A percentile compares a stretch with the other conserved stretches of the same genome.
Conservation (phyloP, 306 rosid species). For the Urtica urens region DNA sequence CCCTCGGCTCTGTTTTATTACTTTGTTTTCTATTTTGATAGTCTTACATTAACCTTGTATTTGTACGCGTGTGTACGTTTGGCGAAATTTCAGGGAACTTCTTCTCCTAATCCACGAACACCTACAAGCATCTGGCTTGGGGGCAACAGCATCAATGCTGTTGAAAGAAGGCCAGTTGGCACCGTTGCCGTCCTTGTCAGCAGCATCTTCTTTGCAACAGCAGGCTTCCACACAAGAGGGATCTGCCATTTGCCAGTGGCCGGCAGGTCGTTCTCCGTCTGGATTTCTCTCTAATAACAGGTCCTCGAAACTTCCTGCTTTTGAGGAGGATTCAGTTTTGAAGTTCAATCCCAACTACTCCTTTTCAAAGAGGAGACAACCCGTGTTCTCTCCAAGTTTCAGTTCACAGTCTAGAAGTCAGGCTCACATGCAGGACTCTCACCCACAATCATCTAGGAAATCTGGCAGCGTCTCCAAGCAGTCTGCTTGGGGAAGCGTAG, state of each 20-base stretch:
- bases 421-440: slow-evolving; percentile 39
- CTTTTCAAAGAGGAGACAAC: slow-evolving; percentile 51
- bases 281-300: slow-evolving; percentile 67
- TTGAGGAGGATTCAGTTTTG: slow-evolving; percentile 44
- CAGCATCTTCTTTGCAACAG: slow-evolving; percentile 59
- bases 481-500: slow-evolving; percentile 25
- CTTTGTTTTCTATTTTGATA: slow-evolving; percentile 3
- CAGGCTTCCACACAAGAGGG: slow-evolving; percentile 63
- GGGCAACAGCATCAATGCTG: slow-evolving; percentile 49
- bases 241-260: slow-evolving; percentile 65
- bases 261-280: slow-evolving; percentile 58
- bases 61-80: slow-evolving; percentile 11
- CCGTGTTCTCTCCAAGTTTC: slow-evolving; percentile 60
- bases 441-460: slow-evolving; percentile 31
- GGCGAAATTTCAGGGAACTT: slow-evolving; percentile 62
- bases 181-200: slow-evolving; percentile 67
- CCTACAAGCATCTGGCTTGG: slow-evolving; percentile 87
- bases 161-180: slow-evolving; percentile 93
- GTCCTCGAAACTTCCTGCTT: slow-evolving; percentile 33
- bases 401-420: slow-evolving; percentile 44
- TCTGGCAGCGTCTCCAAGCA: slow-evolving; percentile 35
- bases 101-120: slow-evolving; percentile 87
- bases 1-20: background rate
- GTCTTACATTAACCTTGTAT: slow-evolving; percentile 11
- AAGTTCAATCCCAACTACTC: slow-evolving; percentile 32